Base-by-base conservation (phyloP, 768 basidiomycete genomes). In the Phanerochaete carnosa region DNA sequence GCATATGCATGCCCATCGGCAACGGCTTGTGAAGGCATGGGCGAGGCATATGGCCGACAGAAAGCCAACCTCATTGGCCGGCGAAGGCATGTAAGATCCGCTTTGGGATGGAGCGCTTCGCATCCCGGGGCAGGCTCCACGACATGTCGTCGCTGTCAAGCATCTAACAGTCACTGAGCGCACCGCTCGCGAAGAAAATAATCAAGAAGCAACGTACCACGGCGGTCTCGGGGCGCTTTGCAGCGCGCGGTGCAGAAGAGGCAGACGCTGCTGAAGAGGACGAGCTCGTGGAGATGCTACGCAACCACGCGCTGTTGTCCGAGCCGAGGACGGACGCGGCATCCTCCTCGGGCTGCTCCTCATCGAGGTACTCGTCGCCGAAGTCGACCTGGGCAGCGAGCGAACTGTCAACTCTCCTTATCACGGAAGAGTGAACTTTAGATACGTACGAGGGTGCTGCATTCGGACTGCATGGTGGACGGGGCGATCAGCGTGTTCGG, bases 371-470 rank as follows among this genome's bases (percentile, higher is more conserved):
- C 47, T 65, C 63, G 29, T 66, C 49, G 33, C 35, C 37, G 64
- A 69, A 68, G 33, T 71, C 66, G 32, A 71, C 65, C 66, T 68
- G 32, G 19, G n/a, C 29, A 19, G 43, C 33, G 15, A 35, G 33
- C 33, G 33, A 7, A 15, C 8, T 7, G 33, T 7, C 8, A 35
- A 35, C 7, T 35, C 33, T 7, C 33, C 8, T 35, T 15, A 35
- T 7, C 33, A 15, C 8, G 7, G 8, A 7, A 15, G 8, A 7
- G 33, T 35, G 33, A 35, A 35, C 33, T 15, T 35, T 35, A 35
- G 15, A 25, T 37, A 45, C 67, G 45, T 54, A 73, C 72, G 52
- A 73, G 58, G 23, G 72, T 73, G 59, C 69, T 72, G 28, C 67
- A 68, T 57, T 73, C 72, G 13, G 72, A 73, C 23, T 69, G 55